Percentiles rank a stretch among this genome's conserved stretches.
These are phyloP conservation scores for Lepraria neglecta DNA, from an alignment of 495 filamentous ascomycete species.

Conservation along the genomic window DNA sequence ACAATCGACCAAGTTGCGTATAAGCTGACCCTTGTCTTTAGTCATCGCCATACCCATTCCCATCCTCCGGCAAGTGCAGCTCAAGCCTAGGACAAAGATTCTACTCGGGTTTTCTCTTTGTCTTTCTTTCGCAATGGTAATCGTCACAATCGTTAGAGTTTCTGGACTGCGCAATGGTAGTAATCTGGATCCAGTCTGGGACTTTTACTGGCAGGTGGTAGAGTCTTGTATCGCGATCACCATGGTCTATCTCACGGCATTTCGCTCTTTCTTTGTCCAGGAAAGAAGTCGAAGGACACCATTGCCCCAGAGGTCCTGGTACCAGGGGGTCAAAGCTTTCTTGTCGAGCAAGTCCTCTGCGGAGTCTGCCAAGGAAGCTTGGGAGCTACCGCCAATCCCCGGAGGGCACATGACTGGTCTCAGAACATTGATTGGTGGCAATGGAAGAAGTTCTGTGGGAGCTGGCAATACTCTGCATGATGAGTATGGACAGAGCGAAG, in stretches of 20 bases:
- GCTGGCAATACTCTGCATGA: not conserved
- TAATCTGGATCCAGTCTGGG: conserved; percentile 10
- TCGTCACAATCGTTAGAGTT: conserved; percentile 17
- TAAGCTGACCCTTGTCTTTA: not conserved
- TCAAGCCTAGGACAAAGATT: conserved; percentile 8
- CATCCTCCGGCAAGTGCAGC: conserved; percentile 16
- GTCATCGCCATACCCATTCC: conserved; percentile 19
- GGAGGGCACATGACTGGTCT: conserved; percentile 1
- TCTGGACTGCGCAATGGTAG: not conserved
- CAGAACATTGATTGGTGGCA: not conserved
- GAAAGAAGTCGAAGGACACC: not conserved
- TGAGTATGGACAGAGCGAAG: not conserved
- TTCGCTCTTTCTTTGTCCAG: conserved; percentile 19
- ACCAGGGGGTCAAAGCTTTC: not conserved
- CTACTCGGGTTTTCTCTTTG: conserved; percentile 16
- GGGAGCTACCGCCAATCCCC: conserved; percentile 1
- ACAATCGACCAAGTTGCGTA: no score
- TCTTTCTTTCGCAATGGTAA: conserved; percentile 15
- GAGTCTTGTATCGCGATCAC: conserved; percentile 19
- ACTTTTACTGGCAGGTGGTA: conserved; percentile 17
- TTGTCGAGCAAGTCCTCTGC: not conserved
- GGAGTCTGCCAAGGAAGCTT: not conserved
- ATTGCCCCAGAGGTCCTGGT: not conserved
- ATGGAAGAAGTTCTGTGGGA: not conserved
- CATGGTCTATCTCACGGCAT: conserved; percentile 18